phyloP scores from a whole-genome alignment of 441 rosid species.

The Eutrema salsugineum region DNA sequence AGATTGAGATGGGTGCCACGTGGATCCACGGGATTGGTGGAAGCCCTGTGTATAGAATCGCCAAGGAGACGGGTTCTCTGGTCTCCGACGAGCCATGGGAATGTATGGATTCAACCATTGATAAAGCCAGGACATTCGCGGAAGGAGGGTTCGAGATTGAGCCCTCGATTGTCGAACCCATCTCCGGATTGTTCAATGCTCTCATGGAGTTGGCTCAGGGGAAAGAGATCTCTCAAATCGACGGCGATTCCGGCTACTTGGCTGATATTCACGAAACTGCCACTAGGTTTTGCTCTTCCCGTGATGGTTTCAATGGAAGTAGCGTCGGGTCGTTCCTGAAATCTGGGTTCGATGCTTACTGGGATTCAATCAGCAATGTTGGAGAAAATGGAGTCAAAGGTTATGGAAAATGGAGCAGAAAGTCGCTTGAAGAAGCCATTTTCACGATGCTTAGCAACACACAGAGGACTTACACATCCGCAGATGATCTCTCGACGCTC shows the following conservation, averaged over 20 bases:
- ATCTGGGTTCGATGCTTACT: constrained; percentile 59
- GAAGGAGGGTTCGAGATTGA: constrained; percentile 77
- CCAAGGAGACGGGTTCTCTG: constrained; percentile 58
- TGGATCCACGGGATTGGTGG: constrained; percentile 99
- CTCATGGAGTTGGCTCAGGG: constrained; percentile 86
- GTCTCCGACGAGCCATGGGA: constrained; percentile 89
- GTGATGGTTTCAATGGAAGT: constrained; percentile 21
- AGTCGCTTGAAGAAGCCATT: constrained; percentile 64
- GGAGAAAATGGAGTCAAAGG: constrained; percentile 34
- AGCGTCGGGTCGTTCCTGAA: constrained; percentile 77
- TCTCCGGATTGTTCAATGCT: constrained; percentile 59
- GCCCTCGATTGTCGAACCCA: constrained; percentile 45
- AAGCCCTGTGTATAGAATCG: constrained; percentile 77
- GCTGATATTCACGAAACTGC: constrained; percentile 43
- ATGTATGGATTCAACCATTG: constrained; percentile 78
- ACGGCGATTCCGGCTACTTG: constrained; percentile 13
- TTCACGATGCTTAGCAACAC: constrained; percentile 70
- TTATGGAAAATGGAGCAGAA: constrained; percentile 50
- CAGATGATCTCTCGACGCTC: constrained; percentile 67
- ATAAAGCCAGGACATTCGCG: constrained; percentile 47
- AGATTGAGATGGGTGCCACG: constrained; percentile 97
- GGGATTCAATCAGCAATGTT: constrained; percentile 37
- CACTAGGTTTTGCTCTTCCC: constrained; percentile 28
- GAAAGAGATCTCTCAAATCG: constrained; percentile 30
- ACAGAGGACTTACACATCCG: constrained; percentile 91